A percentile compares a stretch with the other conserved stretches of the same genome.
These are phyloP conservation scores for Sporisorium exsertum DNA, from an alignment of 1,284 basidiomycete genomes.

Conservation along the genomic window DNA sequence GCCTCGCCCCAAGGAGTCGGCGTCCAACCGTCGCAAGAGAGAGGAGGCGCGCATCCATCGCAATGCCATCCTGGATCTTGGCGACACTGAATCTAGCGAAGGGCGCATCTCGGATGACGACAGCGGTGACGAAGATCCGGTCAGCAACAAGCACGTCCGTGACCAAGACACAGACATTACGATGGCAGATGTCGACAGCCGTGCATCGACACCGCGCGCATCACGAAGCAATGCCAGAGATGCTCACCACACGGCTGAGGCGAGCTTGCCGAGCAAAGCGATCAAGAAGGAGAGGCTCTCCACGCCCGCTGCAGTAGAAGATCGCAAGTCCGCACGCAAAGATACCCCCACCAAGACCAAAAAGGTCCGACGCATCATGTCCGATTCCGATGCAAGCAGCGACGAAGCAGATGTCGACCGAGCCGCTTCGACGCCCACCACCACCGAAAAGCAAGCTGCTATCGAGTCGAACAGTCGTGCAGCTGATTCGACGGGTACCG, in stretches of 20 bases:
- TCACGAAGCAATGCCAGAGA: not conserved
- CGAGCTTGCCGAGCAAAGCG: slow-evolving; percentile 2
- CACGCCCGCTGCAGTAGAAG: slow-evolving; percentile 13
- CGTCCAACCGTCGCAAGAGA: slow-evolving; percentile 34
- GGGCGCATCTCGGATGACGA: slow-evolving; percentile 22
- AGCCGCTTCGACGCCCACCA: slow-evolving; percentile 6
- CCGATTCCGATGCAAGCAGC: slow-evolving; percentile 34
- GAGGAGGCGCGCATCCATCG: slow-evolving; percentile 45
- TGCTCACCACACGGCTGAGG: not conserved
- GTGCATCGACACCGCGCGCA: slow-evolving; percentile 26
- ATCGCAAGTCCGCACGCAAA: slow-evolving; percentile 18
- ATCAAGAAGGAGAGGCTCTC: slow-evolving; percentile 26
- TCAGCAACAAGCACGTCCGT: slow-evolving; percentile 6
- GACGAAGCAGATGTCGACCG: slow-evolving; percentile 18
- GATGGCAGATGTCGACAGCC: slow-evolving; percentile 15
- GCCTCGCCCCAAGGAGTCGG: slow-evolving; percentile 28
- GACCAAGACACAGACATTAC: slow-evolving; percentile 18
- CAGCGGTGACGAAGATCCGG: not conserved
- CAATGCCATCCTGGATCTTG: slow-evolving; percentile 43
- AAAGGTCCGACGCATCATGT: slow-evolving; percentile 40
- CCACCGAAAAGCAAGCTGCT: slow-evolving; percentile 7
- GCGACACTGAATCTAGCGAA: slow-evolving; percentile 51
- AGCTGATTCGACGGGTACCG: slow-evolving; percentile 2
- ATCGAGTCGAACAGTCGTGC: not conserved
- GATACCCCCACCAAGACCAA: slow-evolving; percentile 33